Conservation (phyloP, 805 yeast genomes). For the Cyberlindnera mycetangii region DNA sequence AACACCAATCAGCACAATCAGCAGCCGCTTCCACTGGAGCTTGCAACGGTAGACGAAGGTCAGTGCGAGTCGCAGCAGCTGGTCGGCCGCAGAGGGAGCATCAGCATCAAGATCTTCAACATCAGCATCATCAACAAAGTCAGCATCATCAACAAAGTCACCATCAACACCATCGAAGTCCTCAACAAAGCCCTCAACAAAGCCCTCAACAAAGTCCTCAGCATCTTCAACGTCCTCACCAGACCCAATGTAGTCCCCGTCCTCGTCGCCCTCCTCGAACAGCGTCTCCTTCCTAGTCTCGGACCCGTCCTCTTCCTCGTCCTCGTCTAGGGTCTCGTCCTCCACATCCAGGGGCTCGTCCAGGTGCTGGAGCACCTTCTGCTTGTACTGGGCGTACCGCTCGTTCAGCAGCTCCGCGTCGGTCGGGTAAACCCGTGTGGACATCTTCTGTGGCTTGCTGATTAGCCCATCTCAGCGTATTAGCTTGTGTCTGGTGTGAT, state of each 20-base stretch:
- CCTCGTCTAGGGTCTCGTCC: not conserved
- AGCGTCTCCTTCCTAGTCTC: constrained; percentile 8
- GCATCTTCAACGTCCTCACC: not conserved
- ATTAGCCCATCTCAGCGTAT: not conserved
- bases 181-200: too few relatives aligned
- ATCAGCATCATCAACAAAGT: constrained; percentile 1
- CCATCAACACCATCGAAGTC: too few relatives aligned
- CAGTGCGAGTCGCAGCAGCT: not conserved
- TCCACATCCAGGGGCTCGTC: not conserved
- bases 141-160: too few relatives aligned
- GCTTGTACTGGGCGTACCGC: constrained; percentile 10
- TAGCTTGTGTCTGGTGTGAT: not conserved
- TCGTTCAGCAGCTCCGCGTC: constrained; percentile 14
- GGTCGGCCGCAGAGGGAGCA: not conserved
- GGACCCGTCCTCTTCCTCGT: constrained; percentile 1
- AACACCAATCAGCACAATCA: not conserved
- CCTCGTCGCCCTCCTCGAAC: constrained; percentile 5
- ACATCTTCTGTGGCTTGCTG: not conserved
- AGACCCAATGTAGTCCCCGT: constrained; percentile 4
- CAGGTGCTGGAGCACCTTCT: not conserved
- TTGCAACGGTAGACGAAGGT: constrained; percentile 3
- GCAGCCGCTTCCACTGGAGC: not conserved
- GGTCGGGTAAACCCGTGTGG: constrained; percentile 1
- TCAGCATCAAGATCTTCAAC: constrained; percentile 1
- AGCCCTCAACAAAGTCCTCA: too few relatives aligned